Conservation (phyloP, 257 asterid species). For the Datura wrightii region DNA sequence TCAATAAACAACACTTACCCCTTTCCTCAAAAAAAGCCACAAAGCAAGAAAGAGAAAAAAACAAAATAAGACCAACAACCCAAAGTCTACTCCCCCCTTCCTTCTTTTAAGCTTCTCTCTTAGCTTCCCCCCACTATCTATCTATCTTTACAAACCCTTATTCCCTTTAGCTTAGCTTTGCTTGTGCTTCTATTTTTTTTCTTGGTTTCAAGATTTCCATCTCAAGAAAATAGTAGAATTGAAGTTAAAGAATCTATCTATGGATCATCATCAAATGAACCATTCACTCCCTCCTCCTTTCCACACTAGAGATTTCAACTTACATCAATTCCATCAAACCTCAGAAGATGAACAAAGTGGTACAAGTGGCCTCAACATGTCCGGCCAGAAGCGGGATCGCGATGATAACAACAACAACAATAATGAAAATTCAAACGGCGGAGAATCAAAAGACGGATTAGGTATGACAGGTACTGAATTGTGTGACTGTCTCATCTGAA, state of each 20-base stretch:
- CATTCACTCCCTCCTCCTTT: constrained; percentile 77
- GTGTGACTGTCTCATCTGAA: neutral
- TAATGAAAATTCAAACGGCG: constrained; percentile 32
- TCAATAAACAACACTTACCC: constrained; percentile 42
- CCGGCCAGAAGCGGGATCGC: constrained; percentile 53
- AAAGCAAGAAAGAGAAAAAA: constrained; percentile 42
- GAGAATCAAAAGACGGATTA: constrained; percentile 27
- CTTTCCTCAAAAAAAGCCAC: constrained; percentile 31
- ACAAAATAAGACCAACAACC: constrained; percentile 29
- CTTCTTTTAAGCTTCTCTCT: neutral
- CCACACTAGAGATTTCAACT: constrained; percentile 82
- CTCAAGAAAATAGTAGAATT: neutral
- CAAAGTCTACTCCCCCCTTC: constrained; percentile 39
- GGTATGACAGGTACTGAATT: constrained; percentile 33
- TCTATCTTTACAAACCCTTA: constrained; percentile 41
- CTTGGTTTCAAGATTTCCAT: constrained; percentile 31
- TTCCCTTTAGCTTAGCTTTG: constrained; percentile 29
- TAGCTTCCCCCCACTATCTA: constrained; percentile 37
- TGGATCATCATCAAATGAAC: constrained; percentile 37
- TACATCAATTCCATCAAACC: constrained; percentile 40
- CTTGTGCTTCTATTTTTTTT: constrained; percentile 37
- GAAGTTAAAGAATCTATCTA: constrained; percentile 21
- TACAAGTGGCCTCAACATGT: constrained; percentile 60
- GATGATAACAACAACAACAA: constrained; percentile 47
- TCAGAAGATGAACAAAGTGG: constrained; percentile 81